These are phyloP conservation scores for Globisporangium parvum DNA, from an alignment of 352 stramenopile genomes.

Conservation along the genomic window DNA sequence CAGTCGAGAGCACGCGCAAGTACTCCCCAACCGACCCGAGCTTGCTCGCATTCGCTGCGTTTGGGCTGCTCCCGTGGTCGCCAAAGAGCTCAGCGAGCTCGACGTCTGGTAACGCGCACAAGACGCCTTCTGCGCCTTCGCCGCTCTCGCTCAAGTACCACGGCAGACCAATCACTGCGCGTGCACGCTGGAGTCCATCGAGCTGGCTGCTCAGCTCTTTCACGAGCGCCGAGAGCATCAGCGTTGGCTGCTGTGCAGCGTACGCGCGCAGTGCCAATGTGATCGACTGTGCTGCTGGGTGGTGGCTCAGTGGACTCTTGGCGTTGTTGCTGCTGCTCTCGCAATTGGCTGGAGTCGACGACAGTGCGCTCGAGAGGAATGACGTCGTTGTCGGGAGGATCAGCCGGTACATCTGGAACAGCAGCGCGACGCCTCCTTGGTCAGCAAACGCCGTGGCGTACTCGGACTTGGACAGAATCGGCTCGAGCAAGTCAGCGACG, in stretches of 20 bases:
- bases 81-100: slow-evolving; percentile 27
- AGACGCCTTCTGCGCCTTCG: slow-evolving; percentile 48
- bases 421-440: slow-evolving; percentile 80
- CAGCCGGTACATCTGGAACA: slow-evolving; percentile 89
- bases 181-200: slow-evolving; percentile 30
- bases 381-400: slow-evolving; percentile 79
- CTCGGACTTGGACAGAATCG: slow-evolving; percentile 93
- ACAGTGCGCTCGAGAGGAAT: slow-evolving; percentile 56
- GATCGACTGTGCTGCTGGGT: slow-evolving; percentile 86
- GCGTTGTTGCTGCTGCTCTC: slow-evolving; percentile 1
- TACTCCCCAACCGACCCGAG: slow-evolving; percentile 53
- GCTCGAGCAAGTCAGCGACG: slow-evolving; percentile 91
- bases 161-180: slow-evolving; percentile 32
- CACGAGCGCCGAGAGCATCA: slow-evolving; percentile 63
- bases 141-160: slow-evolving; percentile 39
- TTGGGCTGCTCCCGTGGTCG: slow-evolving; percentile 1
- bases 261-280: slow-evolving; percentile 87
- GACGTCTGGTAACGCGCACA: slow-evolving; percentile 56
- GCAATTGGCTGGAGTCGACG: slow-evolving; percentile 12
- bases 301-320: slow-evolving; percentile 55
- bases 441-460: slow-evolving; percentile 89
- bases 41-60: slow-evolving; percentile 18
- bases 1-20: slow-evolving; percentile 51
- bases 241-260: slow-evolving; percentile 81
- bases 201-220: slow-evolving; percentile 55